phyloP scores from a whole-genome alignment of 176 grass and related monocot genomes.

The Bonia amplexicaulis region DNA sequence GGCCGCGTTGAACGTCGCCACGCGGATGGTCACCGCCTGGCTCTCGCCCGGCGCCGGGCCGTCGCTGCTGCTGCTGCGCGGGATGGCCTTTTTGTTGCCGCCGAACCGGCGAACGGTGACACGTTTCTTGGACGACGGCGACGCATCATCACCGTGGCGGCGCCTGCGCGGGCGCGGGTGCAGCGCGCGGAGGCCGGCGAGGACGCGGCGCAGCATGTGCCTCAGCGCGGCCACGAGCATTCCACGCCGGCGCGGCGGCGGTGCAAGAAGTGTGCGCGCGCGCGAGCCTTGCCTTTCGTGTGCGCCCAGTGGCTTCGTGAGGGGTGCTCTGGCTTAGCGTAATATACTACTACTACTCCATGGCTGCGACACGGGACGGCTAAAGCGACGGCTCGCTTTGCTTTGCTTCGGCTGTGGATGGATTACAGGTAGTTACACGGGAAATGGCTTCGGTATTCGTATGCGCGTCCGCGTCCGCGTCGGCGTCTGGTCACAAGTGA shows the following conservation, averaged over 20 bases:
- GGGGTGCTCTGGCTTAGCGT: neutral
- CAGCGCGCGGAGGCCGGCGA: conserved; percentile 31
- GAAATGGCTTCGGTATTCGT: neutral
- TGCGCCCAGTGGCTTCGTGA: neutral
- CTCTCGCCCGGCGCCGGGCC: neutral
- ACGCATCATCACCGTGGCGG: neutral
- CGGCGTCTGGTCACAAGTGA: neutral
- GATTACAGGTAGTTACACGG: neutral
- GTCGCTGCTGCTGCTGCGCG: neutral
- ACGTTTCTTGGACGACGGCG: conserved; percentile 20
- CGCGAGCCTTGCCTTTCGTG: neutral
- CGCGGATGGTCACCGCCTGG: conserved; percentile 45
- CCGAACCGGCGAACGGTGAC: conserved; percentile 36
- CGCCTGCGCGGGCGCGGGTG: conserved; percentile 51
- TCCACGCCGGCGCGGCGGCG: neutral
- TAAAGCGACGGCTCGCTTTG: conserved; percentile 22
- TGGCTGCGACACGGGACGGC: conserved; percentile 2
- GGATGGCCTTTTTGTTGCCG: neutral
- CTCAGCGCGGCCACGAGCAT: conserved; percentile 10
- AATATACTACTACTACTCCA: conserved; percentile 1
- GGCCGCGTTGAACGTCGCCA: conserved; percentile 93
- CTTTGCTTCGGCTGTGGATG: neutral
- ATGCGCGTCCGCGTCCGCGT: neutral
- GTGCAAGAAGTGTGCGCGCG: neutral
- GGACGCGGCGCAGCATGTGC: conserved; percentile 39